Base-by-base conservation (phyloP, 2,329 filamentous ascomycete genomes). In the Periconia sp. region DNA sequence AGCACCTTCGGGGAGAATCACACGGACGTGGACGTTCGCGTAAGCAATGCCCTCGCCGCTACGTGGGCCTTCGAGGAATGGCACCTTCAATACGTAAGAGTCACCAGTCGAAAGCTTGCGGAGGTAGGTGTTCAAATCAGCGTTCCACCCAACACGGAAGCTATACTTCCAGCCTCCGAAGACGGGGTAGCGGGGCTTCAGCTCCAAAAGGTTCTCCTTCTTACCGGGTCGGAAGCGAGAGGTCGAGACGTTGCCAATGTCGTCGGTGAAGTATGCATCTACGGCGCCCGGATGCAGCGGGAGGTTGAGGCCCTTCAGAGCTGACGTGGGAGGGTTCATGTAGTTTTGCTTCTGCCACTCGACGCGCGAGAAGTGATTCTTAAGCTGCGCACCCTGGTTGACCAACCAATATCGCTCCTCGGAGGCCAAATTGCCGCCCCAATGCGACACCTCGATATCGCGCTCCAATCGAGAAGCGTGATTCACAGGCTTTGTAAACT, bases 81-180 rank as follows among this genome's bases (percentile, higher is more conserved):
- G 92, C 6, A 96, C 86, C 65, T 89, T 95, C 47, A 99, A 80
- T 8, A 95, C 80, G 63, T 89, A 95, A n/a, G 83, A 81, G 46
- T 89, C 84, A 18, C 79, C 80, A 32, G 78, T 74, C 29, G 81
- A 82, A 17, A 77, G 63, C 59, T 77, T 78, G 59, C 89, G 85
- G 54, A 99, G 69, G 68, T 89, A 94, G 43, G 82, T 83, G 61
- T 84, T 84, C 19, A 95, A 79, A 55, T 95, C 84, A 38, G 88
- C 86, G 74, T 97, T 95, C 94, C 94, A 99, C 56, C 94, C 94
- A 43, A 97, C 85, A 46, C 88, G 89, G 78, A 97, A 99, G 54
- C 89, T 94, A 73, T 96, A 97, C 73, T 95, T 96, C 94, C 94
- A 99, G 48, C 89, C 91, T 47, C 94, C 94, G 62, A 96, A 99